Base-by-base conservation (phyloP, 495 filamentous ascomycete species). In the Daldinia childiae region DNA sequence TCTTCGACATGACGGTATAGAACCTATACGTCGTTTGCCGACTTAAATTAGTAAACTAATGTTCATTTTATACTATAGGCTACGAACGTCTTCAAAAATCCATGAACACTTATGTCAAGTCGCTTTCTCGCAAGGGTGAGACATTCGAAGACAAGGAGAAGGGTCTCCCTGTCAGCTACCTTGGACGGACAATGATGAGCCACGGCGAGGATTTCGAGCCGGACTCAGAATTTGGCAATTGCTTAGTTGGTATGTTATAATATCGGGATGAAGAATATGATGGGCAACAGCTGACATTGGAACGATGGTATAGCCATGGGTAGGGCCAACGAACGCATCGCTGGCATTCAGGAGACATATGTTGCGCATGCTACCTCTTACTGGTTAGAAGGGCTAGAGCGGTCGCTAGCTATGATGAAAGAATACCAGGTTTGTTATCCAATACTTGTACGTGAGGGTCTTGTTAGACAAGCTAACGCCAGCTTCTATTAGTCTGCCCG, bases 201-300 rank as follows among this genome's bases (percentile, higher is more conserved):
- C 95, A 98, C 77, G 94, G 94, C 66, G 95, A 98, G 76, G 96
- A 98, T 63, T 98, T 97, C 80, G 92, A 97, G 71, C 82, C 86
- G 9, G 91, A 95, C 74, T 97, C 94, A 0, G 93, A 98, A 71
- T 98, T 96, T 77, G 96, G 96, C 15, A 93, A 92, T 72, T 96
- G 91, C 77, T 85, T 99, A 50, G 90, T 90, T 45, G 85, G 92
- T 94, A 82, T 61, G 89, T 83, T 57, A 52, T 15, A 64, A 21
- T 36, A 32, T 8, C 21, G 2, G 15, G 41, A 6, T 3, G 7
- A 11, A 41, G 7, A 24, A 15, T 27, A 39, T 17, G 32, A 41
- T 26, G 32, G 15, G 32, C 21, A 56, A 4, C 5, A 9, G 27
- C 66, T 69, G 12, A 69, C 58, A 32, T 48, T 9, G 29, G 15